phyloP scores from a whole-genome alignment of 345 rosid species.

The Passiflora organensis region DNA sequence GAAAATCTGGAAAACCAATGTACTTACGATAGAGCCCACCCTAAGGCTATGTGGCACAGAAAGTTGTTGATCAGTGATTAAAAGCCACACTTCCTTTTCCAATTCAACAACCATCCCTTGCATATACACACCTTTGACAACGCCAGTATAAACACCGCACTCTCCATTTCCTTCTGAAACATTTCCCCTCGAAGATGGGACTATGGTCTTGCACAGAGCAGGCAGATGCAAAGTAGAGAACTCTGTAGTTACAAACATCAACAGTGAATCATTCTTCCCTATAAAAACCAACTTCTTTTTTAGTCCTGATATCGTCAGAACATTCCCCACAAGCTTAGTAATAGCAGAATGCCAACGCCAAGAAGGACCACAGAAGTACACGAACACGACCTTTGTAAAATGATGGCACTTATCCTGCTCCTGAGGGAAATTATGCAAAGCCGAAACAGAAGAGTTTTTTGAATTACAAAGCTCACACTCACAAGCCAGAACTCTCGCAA shows the following conservation, averaged over 20 bases:
- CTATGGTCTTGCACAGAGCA: conserved; percentile 25
- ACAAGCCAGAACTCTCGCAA: conserved; percentile 49
- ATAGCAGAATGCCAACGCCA: conserved; percentile 71
- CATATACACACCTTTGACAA: conserved; percentile 60
- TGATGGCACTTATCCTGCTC: conserved; percentile 19
- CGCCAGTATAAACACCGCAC: conserved; percentile 57
- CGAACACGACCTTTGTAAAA: conserved; percentile 37
- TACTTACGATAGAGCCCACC: conserved; percentile 70
- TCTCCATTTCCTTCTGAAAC: conserved; percentile 40
- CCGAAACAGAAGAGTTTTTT: conserved; percentile 10
- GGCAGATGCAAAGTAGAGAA: conserved; percentile 48
- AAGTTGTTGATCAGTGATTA: conserved; percentile 54
- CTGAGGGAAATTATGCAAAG: not conserved
- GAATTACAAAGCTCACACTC: conserved; percentile 42
- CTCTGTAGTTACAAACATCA: conserved; percentile 53
- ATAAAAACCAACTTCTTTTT: conserved; percentile 58
- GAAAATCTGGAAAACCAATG: not conserved
- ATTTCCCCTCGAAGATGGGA: conserved; percentile 11
- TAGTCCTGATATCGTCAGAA: conserved; percentile 46
- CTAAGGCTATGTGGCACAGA: conserved; percentile 61
- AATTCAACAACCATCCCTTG: conserved; percentile 77
- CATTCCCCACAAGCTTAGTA: conserved; percentile 51
- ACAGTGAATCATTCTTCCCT: conserved; percentile 43
- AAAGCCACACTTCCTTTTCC: conserved; percentile 80
- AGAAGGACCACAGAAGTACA: conserved; percentile 62